Evolutionary conservation across 768 basidiomycete species (phyloP), one percentile per base, ranked within the genome.

Genomic region (Saitozyma sp.): DNA sequence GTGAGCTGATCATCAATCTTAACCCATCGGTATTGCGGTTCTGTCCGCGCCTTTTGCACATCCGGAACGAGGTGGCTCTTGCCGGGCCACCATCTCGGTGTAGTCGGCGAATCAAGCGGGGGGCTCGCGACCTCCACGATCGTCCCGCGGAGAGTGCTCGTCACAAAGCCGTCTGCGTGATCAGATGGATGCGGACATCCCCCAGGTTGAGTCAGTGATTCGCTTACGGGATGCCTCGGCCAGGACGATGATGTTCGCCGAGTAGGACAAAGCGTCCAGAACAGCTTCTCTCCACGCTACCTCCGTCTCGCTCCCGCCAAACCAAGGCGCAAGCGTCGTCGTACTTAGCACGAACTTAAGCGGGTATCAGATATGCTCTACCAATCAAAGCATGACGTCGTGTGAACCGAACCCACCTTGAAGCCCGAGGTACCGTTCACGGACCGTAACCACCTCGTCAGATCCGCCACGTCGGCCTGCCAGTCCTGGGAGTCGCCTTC

Each of bases 201-300:
- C 14, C n/a, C 6, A 19, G 16, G 19, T 14, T 11, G 8, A 16
- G 9, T 10, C 2, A n/a, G 7, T 9, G 14, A 2, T 3, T n/a
- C 37, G 41, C 65, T 50, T 43, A 66, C 65, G 50, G 17, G 43
- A 11, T 13, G 58, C 48, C 51, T 67, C 65, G 20, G 65, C 38
- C 14, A 67, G 61, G 3, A 67, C 66, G 48, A 67, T 51, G n/a
- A 67, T 52, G 46, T 67, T 67, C 7, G 62, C 50, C 14, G 55
- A 50, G 19, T 38, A 61, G 16, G 41, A 46, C 43, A 67, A 14
- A 4, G 61, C 48, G 19, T 67, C 62, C 41, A 67, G 37, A 4
- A 67, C 66, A 6, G 53, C 55, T 8, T 51, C 49, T 20, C 59
- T 42, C 66, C 66, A 67, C 38, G 52, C 61, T 8, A 9, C 46